Base-by-base conservation (phyloP, 257 asterid species). In the Nicotiana obtusifolia region DNA sequence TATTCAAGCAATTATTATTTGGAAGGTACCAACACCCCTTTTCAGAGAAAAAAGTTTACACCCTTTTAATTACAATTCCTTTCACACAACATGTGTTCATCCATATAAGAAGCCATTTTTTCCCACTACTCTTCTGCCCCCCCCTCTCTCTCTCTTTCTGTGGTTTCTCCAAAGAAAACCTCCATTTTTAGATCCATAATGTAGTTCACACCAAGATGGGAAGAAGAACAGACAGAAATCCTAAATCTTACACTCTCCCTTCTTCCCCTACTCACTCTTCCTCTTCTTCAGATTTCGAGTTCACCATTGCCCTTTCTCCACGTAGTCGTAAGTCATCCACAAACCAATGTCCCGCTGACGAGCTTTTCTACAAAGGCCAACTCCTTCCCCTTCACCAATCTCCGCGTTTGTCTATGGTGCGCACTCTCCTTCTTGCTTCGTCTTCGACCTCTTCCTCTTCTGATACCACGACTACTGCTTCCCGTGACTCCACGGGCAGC, bases 281-380 rank as follows among this genome's bases (percentile, higher is more conserved):
- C 5, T 91, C 97, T 59, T 91, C 97, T 65, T 93, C 98, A 64
- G 93, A 90, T 75, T 94, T 94, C 88, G 98, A 94, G 64, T 94
- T 94, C 93, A 88, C 96, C 83, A 84, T 92, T 62, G 87, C 97
- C 33, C 75, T 84, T 79, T 91, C 97, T 76, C 97, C 97, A 0
- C 83, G 93, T 20, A 91, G 90, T 60, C 76, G 76, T 20, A 53
- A 52, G 19, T 0, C 92, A 87, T 78, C 92, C 76, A 83, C 92
- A 85, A 86, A 90, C 41, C 89, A 91, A 80, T 89, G 97, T 87
- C 93, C 97, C 33, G 98, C 98, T 84, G 97, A 94, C 91, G 97
- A 94, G 64, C 97, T 94, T 82, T 94, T 94, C 89, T 93, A 94
- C 92, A 94, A 93, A 44, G 99, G 98, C 6, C 95, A 94, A 54